phyloP scores from a whole-genome alignment of 208 protist species.

The Leishmania guyanensis region DNA sequence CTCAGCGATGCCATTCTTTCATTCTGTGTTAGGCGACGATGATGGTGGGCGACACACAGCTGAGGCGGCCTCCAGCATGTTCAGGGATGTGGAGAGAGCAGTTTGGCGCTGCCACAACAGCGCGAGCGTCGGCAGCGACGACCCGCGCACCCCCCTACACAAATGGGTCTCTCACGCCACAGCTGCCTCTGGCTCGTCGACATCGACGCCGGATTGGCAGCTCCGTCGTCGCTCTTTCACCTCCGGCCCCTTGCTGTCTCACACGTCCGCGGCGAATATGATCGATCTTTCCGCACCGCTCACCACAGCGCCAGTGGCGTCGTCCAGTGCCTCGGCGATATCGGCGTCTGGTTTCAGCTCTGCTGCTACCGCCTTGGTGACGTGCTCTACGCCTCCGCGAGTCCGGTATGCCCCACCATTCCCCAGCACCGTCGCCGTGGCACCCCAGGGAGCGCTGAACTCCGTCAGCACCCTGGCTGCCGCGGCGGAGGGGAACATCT shows the following conservation, averaged over 20 bases:
- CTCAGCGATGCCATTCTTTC: not conserved
- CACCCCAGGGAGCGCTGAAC: not conserved
- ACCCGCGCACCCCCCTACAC: not conserved
- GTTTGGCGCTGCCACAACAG: not conserved
- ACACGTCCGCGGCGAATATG: slow-evolving; percentile 2
- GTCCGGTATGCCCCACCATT: not conserved
- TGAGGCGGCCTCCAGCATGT: not conserved
- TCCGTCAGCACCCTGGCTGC: not conserved
- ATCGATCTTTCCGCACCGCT: not conserved
- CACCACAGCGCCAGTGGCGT: slow-evolving; percentile 1
- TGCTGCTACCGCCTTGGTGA: not conserved
- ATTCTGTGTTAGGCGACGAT: slow-evolving; percentile 1
- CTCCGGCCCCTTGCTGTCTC: slow-evolving; percentile 1
- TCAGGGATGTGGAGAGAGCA: not conserved
- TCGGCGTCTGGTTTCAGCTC: not conserved
- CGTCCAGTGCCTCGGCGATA: not conserved
- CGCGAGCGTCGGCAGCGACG: not conserved
- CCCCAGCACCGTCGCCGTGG: not conserved
- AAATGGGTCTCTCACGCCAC: not conserved
- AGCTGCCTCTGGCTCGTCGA: not conserved
- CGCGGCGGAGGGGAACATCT: not conserved
- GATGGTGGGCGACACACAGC: not conserved
- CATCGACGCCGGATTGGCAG: not conserved
- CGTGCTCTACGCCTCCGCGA: not conserved
- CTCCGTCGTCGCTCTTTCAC: not conserved